A percentile compares a stretch with the other conserved stretches of the same genome.
Conservation (phyloP, 176 grass and related monocot species). For the Triticum turgidum region DNA sequence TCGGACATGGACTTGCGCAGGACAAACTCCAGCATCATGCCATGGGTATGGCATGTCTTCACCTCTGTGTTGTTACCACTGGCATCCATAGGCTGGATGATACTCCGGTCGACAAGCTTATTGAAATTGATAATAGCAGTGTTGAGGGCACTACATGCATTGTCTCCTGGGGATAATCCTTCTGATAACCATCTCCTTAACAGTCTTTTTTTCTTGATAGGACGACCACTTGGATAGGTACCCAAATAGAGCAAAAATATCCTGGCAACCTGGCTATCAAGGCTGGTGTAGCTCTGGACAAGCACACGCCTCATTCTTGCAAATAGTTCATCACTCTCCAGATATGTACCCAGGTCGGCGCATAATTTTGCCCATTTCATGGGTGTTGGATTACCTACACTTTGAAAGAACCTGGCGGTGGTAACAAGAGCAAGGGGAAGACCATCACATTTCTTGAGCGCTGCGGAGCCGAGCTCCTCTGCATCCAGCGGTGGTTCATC, state of each 20-base stretch:
- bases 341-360: background rate
- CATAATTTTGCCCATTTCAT: background rate
- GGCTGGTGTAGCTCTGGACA: background rate
- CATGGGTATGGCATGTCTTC: background rate
- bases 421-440: constrained; percentile 4
- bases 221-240: background rate
- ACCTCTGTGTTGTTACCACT: background rate
- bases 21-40: constrained; percentile 29
- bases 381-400: background rate
- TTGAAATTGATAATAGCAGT: background rate
- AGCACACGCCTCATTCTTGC: background rate
- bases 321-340: background rate
- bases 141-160: background rate
- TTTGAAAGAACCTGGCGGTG: background rate
- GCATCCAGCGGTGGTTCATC: too few species aligned
- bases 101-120: background rate
- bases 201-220: background rate
- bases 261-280: background rate
- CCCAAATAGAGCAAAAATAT: background rate
- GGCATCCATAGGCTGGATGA: background rate
- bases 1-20: background rate
- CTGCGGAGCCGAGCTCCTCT: background rate
- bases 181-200: constrained; percentile 25
- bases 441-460: background rate
- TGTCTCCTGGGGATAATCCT: background rate